Evolutionary conservation across 257 asterid genomes (phyloP), one percentile per base, ranked within the genome.

Genomic region (Solanum okadae): DNA sequence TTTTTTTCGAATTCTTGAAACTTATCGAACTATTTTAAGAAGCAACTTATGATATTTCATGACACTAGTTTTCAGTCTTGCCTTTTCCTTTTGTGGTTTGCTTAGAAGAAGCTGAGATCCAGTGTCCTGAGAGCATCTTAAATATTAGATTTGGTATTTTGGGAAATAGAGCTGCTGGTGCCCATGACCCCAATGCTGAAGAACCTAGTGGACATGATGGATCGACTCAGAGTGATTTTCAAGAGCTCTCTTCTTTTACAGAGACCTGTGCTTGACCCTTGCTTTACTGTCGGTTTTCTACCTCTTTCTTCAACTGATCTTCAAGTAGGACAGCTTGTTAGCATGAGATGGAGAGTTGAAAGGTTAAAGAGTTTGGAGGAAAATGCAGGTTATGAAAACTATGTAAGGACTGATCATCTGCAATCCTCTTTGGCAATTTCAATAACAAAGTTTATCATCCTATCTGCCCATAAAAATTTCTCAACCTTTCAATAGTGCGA

Each of bases 301-400:
- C 95, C 99, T 89, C 98, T 97, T 88, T 94, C 98, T 84, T 94
- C 98, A 67, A 92, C 93, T 89, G 96, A 96, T 75, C 98, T 95
- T 91, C 96, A 94, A 78, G 99, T 96, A 89, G 98, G 99, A 84
- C 97, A 94, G 91, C 97, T 97, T 78, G 96, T 95, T 82, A 94
- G 97, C 89, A 95, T 96, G 96, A 92, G 93, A 84, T 97, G 99
- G 98, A 94, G 98, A 90, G 93, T 97, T 79, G 99, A 97, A 92
- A 92, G 99, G 92, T 76, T 97, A 89, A 96, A 94, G 91, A 93
- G 92, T 90, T 87, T 86, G 25, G 95, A 88, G 72, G 91, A 92
- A 87, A 88, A 88, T 56, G 83, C 83, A 73, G 91, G 88, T 88
- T 86, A 94, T 59, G 92, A 93, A 87, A 89, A 88, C 91, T 88